Conservation (phyloP, 495 filamentous ascomycete genomes). For the Penicillium verhagenii region DNA sequence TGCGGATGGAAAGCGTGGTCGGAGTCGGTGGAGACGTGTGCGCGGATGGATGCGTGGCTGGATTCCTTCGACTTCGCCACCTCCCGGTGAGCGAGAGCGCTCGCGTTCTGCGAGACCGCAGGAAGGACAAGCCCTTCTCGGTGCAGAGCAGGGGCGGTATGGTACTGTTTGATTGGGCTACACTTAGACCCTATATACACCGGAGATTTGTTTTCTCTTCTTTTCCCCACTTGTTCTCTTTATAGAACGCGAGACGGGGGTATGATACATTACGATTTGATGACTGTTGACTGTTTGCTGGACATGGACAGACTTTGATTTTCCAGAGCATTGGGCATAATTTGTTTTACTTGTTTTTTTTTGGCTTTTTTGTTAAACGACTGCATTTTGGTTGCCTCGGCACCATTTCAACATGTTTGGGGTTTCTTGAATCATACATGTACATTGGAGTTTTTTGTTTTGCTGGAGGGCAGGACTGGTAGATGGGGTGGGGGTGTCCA, state of each 20-base stretch:
- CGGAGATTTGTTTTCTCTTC: constrained; percentile 1
- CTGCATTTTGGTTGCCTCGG: constrained; percentile 1
- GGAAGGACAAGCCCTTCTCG: constrained; percentile 37
- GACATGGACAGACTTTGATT: not conserved
- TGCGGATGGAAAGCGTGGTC: constrained; percentile 38
- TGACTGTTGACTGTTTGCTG: constrained; percentile 11
- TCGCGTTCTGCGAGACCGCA: constrained; percentile 3
- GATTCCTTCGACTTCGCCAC: constrained; percentile 51
- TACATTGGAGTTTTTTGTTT: not conserved
- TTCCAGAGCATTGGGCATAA: constrained; percentile 9
- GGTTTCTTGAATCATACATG: not conserved
- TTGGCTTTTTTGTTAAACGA: too few relatives aligned
- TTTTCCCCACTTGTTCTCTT: not conserved
- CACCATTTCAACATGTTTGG: not conserved
- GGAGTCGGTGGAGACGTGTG: constrained; percentile 53
- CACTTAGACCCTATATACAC: not conserved
- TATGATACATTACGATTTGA: constrained; percentile 21
- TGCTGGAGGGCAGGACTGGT: not conserved
- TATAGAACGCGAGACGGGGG: not conserved
- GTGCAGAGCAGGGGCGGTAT: constrained; percentile 31
- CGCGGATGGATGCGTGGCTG: constrained; percentile 70
- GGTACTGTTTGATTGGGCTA: constrained; percentile 31
- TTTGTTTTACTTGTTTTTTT: constrained; percentile 6
- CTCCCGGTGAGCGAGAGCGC: constrained; percentile 9
- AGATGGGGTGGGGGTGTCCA: not conserved